phyloP scores from a whole-genome alignment of 2,329 filamentous ascomycete species.

The Sphaceloma murrayae region DNA sequence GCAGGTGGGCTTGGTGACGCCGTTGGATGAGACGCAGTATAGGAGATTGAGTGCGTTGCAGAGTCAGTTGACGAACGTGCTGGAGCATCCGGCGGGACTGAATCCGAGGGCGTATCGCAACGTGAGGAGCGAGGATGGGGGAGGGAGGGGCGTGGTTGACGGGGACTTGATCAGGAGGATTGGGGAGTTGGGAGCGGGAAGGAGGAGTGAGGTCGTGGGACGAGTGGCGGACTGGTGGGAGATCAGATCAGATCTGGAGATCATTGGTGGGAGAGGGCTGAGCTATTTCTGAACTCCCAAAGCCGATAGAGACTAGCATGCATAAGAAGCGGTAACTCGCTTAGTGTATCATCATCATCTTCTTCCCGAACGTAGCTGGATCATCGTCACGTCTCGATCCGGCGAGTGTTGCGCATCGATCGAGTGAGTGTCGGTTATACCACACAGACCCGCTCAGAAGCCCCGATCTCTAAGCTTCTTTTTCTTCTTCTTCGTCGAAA shows the following conservation, averaged over 20 bases:
- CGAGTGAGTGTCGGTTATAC: too few species aligned
- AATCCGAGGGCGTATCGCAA: conserved; percentile 74
- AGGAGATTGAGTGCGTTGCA: conserved; percentile 73
- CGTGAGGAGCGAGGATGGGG: conserved; percentile 38
- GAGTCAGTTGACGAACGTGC: conserved; percentile 64
- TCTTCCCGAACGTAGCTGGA: too few species aligned
- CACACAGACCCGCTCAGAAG: too few species aligned
- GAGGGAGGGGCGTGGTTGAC: conserved; percentile 62
- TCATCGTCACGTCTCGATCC: too few species aligned
- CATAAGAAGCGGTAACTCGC: too few species aligned
- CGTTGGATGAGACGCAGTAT: conserved; percentile 71
- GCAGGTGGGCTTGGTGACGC: conserved; percentile 63
- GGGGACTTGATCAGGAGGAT: conserved; percentile 66
- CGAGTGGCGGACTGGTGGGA: conserved; percentile 54
- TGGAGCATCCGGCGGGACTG: conserved; percentile 67
- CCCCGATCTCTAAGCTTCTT: too few species aligned
- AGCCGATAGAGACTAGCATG: too few species aligned
- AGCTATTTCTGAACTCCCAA: conserved; percentile 42
- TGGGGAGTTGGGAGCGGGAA: conserved; percentile 63
- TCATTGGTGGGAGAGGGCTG: conserved; percentile 55
- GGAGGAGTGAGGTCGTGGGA: conserved; percentile 61
- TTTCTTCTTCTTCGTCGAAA: too few species aligned
- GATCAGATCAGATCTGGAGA: conserved; percentile 60
- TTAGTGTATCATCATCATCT: too few species aligned
- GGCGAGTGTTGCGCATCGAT: too few species aligned